A percentile compares a stretch with the other conserved stretches of the same genome.
These are phyloP conservation scores for Streptanthus diversifolius DNA, from an alignment of 345 rosid species.

Conservation along the genomic window DNA sequence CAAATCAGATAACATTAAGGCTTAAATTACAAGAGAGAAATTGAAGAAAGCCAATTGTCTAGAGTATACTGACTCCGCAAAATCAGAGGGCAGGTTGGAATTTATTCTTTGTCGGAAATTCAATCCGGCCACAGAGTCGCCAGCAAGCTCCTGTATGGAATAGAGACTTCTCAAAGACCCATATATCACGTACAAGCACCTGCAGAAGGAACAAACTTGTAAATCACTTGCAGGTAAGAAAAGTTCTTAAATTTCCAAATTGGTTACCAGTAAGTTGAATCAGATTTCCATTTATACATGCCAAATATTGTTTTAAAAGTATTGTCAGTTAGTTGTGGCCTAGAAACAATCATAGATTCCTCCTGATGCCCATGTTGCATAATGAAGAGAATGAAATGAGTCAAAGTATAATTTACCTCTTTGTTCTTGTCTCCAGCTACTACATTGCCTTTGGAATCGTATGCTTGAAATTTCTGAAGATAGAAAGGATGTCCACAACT, in stretches of 20 bases:
- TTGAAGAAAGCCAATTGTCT: background rate
- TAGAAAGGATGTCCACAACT: constrained; percentile 9
- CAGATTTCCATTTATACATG: background rate
- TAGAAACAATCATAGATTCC: background rate
- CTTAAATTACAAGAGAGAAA: background rate
- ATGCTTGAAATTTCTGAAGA: constrained; percentile 92
- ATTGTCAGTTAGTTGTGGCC: background rate
- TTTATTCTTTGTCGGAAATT: constrained; percentile 14
- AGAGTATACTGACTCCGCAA: constrained; percentile 10
- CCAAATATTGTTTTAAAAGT: background rate
- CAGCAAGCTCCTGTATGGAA: constrained; percentile 78
- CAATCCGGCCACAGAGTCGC: constrained; percentile 88
- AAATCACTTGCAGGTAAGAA: background rate
- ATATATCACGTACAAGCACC: constrained; percentile 86
- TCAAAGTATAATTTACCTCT: constrained; percentile 50
- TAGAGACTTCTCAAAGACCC: constrained; percentile 97
- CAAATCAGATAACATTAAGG: constrained; percentile 2
- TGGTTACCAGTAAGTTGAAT: background rate
- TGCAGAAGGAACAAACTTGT: constrained; percentile 30
- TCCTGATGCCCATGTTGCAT: background rate
- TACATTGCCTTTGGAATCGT: constrained; percentile 64
- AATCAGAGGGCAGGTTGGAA: background rate
- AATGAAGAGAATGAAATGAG: background rate
- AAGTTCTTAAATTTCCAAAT: background rate
- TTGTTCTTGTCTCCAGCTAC: constrained; percentile 79